Evolutionary conservation across 2,329 filamentous ascomycete species (phyloP).

Genomic region (Drechslerella coelobrocha): DNA sequence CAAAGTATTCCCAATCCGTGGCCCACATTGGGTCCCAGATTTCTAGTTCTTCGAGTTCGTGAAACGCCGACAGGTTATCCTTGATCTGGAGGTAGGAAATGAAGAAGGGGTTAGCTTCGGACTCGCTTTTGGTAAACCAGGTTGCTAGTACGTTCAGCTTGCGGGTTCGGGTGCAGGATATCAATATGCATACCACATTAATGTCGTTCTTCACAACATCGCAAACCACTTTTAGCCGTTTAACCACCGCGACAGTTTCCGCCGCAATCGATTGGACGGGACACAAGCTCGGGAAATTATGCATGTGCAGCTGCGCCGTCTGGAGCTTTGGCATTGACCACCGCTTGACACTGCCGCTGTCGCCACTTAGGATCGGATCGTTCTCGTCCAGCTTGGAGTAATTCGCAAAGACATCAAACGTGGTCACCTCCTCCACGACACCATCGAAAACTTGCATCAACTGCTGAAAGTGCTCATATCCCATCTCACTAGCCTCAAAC

Average conservation of each 20-base stretch:
- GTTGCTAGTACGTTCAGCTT: not conserved
- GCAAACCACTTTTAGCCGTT: slow-evolving; percentile 18
- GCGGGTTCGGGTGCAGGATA: not conserved
- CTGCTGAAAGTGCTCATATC: slow-evolving; percentile 29
- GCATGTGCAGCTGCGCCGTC: slow-evolving; percentile 15
- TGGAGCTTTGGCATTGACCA: slow-evolving; percentile 34
- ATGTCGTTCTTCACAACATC: slow-evolving; percentile 21
- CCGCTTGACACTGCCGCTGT: not conserved
- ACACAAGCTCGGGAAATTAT: slow-evolving; percentile 14
- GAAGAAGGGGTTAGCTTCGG: not conserved
- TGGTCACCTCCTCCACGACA: slow-evolving; percentile 17
- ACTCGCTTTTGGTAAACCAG: not conserved
- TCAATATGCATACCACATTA: not conserved
- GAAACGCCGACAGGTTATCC: slow-evolving; percentile 14
- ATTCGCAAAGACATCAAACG: slow-evolving; percentile 26
- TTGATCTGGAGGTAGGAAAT: not conserved
- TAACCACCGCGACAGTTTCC: not conserved
- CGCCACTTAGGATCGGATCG: not conserved
- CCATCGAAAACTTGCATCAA: slow-evolving; percentile 22
- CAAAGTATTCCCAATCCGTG: slow-evolving; percentile 5
- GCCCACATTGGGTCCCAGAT: slow-evolving; percentile 35
- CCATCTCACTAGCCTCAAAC: slow-evolving; percentile 33
- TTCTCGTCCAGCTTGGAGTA: slow-evolving; percentile 39
- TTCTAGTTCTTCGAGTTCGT: slow-evolving; percentile 12
- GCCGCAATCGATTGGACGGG: slow-evolving; percentile 3